Base-by-base conservation (phyloP, 108 stramenopile genomes). In the Cyclotella kingstonii region DNA sequence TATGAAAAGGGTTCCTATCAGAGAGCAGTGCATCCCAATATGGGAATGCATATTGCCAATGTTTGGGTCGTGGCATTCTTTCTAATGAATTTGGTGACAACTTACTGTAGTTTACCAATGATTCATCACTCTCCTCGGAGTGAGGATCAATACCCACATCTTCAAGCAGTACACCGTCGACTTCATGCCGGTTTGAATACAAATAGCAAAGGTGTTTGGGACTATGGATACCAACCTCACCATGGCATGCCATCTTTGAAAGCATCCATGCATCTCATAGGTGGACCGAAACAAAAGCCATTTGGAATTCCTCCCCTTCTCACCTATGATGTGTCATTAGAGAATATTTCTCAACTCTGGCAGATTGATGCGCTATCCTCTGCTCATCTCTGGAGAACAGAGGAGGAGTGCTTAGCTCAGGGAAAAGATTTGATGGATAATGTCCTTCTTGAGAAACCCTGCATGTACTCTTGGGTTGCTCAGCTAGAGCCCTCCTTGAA, bases 11-110 rank as follows among this genome's bases (percentile, higher is more conserved):
- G 56, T 35, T 27, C 52, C 6, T 77, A 68, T 28, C 23, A 68
- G 6, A 74, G 86, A 52, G 83, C 83, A 49, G 82, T 92, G 8
- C 90, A 92, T 82, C 90, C 87, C 0, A 70, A 79, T 19, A 89
- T 89, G 85, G 80, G 77, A 0, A 83, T 81, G 81, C 90, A 92
- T 52, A 81, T 84, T 49, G 55, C 81, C 3, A 75, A 72, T 22
- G 54, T 61, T 0, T 87, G 84, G 83, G 60, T 87, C 19, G 71
- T 79, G 17, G 85, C 68, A 25, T 92, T 77, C 54, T 85, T 85
- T 53, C 50, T 92, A n/a, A 40, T 92, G 45, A 70, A 87, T 54
- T 45, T 88, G 54, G 76, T 70, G 15, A 76, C 86, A 3, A 84
- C 74, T 9, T 86, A 68, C 70, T 91, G 90, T 47, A 73, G 71